Percentiles rank a stretch among this genome's conserved stretches.
These are phyloP conservation scores for Sporothrix brasiliensis DNA, from an alignment of 2,329 filamentous ascomycete species.

Conservation along the genomic window DNA sequence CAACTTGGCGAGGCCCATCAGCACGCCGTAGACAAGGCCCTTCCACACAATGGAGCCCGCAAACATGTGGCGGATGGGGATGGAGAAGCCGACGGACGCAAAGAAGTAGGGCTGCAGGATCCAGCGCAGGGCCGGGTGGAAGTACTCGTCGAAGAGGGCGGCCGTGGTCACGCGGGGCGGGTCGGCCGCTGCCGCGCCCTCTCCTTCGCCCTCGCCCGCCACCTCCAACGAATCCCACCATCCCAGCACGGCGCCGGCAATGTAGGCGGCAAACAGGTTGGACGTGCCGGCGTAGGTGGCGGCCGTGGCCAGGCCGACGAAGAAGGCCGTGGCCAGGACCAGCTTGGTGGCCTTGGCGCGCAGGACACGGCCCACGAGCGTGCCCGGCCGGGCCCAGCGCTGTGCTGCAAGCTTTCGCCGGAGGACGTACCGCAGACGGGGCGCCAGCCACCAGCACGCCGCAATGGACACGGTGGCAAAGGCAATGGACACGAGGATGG, in stretches of 20 bases:
- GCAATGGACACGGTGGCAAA: slow-evolving; percentile 56
- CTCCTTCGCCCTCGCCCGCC: background rate
- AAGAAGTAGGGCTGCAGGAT: slow-evolving; percentile 75
- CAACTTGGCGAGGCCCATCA: slow-evolving; percentile 69
- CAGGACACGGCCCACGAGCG: slow-evolving; percentile 40
- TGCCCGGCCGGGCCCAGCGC: slow-evolving; percentile 32
- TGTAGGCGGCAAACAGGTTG: slow-evolving; percentile 64
- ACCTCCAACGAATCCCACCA: slow-evolving; percentile 56
- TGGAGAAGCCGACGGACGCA: slow-evolving; percentile 74
- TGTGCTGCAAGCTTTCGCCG: slow-evolving; percentile 40
- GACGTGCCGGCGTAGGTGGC: slow-evolving; percentile 65
- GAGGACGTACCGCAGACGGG: slow-evolving; percentile 45
- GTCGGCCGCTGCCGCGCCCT: background rate
- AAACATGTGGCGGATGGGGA: slow-evolving; percentile 74
- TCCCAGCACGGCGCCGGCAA: slow-evolving; percentile 60
- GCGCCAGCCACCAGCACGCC: slow-evolving; percentile 50
- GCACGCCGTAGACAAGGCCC: slow-evolving; percentile 68
- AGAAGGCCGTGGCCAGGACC: slow-evolving; percentile 51
- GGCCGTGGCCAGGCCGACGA: slow-evolving; percentile 54
- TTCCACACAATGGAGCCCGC: slow-evolving; percentile 66
- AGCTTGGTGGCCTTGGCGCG: slow-evolving; percentile 43
- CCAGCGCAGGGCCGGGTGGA: slow-evolving; percentile 46
- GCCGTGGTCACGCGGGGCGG: background rate
- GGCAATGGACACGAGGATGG: slow-evolving; percentile 53
- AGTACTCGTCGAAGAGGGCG: slow-evolving; percentile 48